phyloP scores from a whole-genome alignment of 371 early-diverging fungal genomes.

The Mortierella sp. region DNA sequence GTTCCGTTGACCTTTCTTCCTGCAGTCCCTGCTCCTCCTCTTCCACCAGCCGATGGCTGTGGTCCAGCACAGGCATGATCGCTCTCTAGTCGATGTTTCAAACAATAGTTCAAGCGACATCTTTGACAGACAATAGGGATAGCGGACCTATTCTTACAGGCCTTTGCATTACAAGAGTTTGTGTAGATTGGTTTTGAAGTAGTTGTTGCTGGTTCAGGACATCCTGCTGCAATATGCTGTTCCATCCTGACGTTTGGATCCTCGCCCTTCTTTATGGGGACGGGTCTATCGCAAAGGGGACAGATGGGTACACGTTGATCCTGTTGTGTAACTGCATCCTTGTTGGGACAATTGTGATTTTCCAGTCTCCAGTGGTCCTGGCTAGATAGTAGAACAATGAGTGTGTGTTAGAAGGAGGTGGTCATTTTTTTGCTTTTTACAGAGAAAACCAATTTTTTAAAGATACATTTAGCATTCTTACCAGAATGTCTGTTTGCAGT shows the following conservation, averaged over 20 bases:
- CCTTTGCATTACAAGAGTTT: slow-evolving; percentile 66
- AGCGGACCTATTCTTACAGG: slow-evolving; percentile 67
- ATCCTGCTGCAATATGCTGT: slow-evolving; percentile 72
- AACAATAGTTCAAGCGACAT: slow-evolving; percentile 71
- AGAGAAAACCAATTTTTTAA: too few relatives aligned
- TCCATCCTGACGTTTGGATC: slow-evolving; percentile 77
- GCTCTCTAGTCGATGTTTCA: slow-evolving; percentile 72
- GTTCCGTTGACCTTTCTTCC: slow-evolving; percentile 9
- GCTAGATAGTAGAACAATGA: slow-evolving; percentile 36
- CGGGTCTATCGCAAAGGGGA: slow-evolving; percentile 73
- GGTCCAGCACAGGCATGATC: slow-evolving; percentile 66
- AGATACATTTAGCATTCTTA: slow-evolving; percentile 18
- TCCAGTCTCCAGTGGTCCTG: slow-evolving; percentile 74
- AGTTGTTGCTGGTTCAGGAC: slow-evolving; percentile 61
- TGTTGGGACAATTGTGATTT: slow-evolving; percentile 66
- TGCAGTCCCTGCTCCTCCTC: slow-evolving; percentile 2
- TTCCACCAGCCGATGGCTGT: neutral
- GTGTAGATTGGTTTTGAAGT: slow-evolving; percentile 60
- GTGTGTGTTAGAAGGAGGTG: neutral
- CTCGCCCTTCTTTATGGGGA: slow-evolving; percentile 72
- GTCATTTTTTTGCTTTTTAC: too few relatives aligned
- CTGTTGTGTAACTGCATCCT: slow-evolving; percentile 59
- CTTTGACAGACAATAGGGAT: slow-evolving; percentile 71
- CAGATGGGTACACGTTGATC: slow-evolving; percentile 69
- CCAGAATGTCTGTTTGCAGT: slow-evolving; percentile 70